A percentile compares a stretch with the other conserved stretches of the same genome.
phyloP scores from a whole-genome alignment of 768 basidiomycete species.

The Lactarius evosmus region DNA sequence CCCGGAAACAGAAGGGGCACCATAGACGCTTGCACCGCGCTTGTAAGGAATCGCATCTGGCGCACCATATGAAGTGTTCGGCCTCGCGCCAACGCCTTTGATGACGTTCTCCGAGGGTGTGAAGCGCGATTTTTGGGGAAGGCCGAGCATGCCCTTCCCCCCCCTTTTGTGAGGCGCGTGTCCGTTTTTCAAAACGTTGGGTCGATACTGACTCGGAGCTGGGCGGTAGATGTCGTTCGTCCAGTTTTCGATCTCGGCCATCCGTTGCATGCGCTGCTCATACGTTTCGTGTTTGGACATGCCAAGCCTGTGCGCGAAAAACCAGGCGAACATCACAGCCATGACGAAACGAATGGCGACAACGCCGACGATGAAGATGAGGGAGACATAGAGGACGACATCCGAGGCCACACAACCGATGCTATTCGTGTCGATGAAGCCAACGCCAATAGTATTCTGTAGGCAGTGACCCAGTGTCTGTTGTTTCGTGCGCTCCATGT shows the following conservation, averaged over 20 bases:
- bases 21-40: slow-evolving; percentile 42
- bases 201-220: slow-evolving; percentile 86
- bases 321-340: slow-evolving; percentile 98
- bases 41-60: slow-evolving; percentile 62
- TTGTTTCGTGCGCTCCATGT: slow-evolving; percentile 68
- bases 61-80: slow-evolving; percentile 63
- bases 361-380: slow-evolving; percentile 96
- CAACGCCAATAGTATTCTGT: slow-evolving; percentile 80
- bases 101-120: slow-evolving; percentile 66
- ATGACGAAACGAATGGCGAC: slow-evolving; percentile 92
- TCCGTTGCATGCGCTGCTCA: slow-evolving; percentile 85
- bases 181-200: slow-evolving; percentile 80
- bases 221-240: slow-evolving; percentile 92
- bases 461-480: slow-evolving; percentile 73
- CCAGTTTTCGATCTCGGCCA: slow-evolving; percentile 94
- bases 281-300: slow-evolving; percentile 92
- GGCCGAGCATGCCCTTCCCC: slow-evolving; percentile 54
- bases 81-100: slow-evolving; percentile 51
- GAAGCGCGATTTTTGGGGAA: slow-evolving; percentile 70
- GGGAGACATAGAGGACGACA: slow-evolving; percentile 91
- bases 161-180: slow-evolving; percentile 43
- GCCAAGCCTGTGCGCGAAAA: slow-evolving; percentile 93
- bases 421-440: slow-evolving; percentile 90
- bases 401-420: slow-evolving; percentile 96
- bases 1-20: slow-evolving; percentile 34